Conservation (phyloP, 495 filamentous ascomycete species). For the Rhypophila decipiens region DNA sequence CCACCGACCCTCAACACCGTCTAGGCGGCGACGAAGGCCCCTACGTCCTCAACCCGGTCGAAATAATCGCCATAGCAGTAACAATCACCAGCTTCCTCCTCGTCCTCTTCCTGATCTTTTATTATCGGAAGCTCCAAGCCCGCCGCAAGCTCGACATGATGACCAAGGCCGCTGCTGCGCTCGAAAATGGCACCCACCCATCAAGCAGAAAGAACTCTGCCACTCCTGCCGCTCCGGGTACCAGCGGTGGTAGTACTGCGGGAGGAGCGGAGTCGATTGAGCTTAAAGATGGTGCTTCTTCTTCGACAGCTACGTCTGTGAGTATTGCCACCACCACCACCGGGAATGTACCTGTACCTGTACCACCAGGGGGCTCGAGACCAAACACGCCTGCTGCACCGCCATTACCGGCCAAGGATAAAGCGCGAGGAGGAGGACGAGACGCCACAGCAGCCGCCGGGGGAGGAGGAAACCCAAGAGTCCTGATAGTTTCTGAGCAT, state of each 20-base stretch:
- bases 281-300: constrained; percentile 1
- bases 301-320: no score
- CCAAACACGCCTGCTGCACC: no score
- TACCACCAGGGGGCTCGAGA: no score
- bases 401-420: no score
- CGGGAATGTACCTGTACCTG: no score
- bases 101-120: constrained; percentile 13
- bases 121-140: constrained; percentile 12
- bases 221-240: not conserved
- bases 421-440: no score
- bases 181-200: no score
- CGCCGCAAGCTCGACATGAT: constrained; percentile 17
- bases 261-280: constrained; percentile 7
- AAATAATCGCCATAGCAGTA: constrained; percentile 16
- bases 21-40: constrained; percentile 1
- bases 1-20: not conserved
- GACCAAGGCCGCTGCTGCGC: constrained; percentile 7
- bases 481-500: no score
- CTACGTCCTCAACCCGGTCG: constrained; percentile 7
- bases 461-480: no score
- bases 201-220: no score
- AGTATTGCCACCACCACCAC: no score
- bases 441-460: no score
- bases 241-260: not conserved
- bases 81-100: constrained; percentile 13